Conservation (phyloP, 176 grass and related monocot species). For the Aegilops tauschii region DNA sequence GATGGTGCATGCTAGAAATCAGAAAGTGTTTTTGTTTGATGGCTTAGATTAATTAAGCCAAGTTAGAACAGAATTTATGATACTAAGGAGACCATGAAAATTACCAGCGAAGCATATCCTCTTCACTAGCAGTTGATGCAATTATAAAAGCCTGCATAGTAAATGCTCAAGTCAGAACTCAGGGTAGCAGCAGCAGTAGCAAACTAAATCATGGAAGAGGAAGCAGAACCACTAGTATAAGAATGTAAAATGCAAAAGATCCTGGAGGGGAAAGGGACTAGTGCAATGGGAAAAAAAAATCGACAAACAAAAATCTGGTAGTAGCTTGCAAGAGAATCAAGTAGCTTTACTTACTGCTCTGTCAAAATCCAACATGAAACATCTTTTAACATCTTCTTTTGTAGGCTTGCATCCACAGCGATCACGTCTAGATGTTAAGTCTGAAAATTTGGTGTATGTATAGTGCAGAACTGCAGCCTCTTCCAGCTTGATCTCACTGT, state of each 20-base stretch:
- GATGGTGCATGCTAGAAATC: background rate
- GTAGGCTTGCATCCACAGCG: slow-evolving; percentile 97
- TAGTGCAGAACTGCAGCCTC: slow-evolving; percentile 97
- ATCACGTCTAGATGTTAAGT: slow-evolving; percentile 94
- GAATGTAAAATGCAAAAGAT: background rate
- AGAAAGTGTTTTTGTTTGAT: background rate
- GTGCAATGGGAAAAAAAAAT: background rate
- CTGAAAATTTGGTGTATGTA: slow-evolving; percentile 95
- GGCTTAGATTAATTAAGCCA: background rate
- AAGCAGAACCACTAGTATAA: background rate
- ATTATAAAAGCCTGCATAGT: slow-evolving; percentile 89
- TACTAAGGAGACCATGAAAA: background rate
- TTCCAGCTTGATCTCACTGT: slow-evolving; percentile 87
- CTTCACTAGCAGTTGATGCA: slow-evolving; percentile 92
- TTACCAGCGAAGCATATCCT: slow-evolving; percentile 98
- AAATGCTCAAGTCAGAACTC: slow-evolving; percentile 22
- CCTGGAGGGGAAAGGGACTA: background rate
- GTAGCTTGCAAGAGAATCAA: background rate
- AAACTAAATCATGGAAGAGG: background rate
- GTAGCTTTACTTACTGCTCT: slow-evolving; percentile 62
- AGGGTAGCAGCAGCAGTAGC: background rate
- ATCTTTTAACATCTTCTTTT: slow-evolving; percentile 95
- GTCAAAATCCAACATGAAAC: slow-evolving; percentile 99
- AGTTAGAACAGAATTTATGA: background rate
- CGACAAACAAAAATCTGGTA: background rate